These are phyloP conservation scores for Coemansia furcata DNA, from an alignment of 192 early-diverging fungal species.

Conservation along the genomic window DNA sequence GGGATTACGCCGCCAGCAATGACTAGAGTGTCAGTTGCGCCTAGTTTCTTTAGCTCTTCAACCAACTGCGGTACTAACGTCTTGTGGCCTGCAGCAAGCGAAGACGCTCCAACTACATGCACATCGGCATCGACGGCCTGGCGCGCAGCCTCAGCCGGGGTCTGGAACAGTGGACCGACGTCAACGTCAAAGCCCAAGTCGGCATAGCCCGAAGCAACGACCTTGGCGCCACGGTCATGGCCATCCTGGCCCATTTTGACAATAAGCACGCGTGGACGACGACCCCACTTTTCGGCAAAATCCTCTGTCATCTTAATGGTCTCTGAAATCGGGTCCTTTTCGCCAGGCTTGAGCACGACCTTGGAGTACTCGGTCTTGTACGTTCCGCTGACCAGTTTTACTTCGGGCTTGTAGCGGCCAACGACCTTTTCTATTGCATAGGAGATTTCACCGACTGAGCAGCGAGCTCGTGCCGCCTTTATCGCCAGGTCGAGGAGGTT, in stretches of 20 bases:
- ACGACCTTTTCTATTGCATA: constrained; percentile 75
- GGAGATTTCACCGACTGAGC: constrained; percentile 87
- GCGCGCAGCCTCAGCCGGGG: constrained; percentile 83
- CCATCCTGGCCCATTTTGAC: constrained; percentile 95
- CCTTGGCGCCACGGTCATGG: constrained; percentile 92
- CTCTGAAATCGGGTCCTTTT: constrained; percentile 57
- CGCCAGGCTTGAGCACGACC: constrained; percentile 16
- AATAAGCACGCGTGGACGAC: constrained; percentile 84
- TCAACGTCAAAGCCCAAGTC: constrained; percentile 92
- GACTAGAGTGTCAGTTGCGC: constrained; percentile 70
- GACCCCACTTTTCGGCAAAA: constrained; percentile 71
- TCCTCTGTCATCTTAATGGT: constrained; percentile 64
- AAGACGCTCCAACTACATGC: constrained; percentile 83
- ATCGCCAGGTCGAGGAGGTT: constrained; percentile 77
- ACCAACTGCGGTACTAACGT: constrained; percentile 81
- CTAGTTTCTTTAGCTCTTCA: constrained; percentile 71
- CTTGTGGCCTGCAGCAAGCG: constrained; percentile 87
- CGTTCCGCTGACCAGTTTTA: constrained; percentile 80
- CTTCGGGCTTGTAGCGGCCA: constrained; percentile 79
- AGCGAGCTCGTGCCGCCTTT: constrained; percentile 70
- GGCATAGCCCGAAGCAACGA: constrained; percentile 85
- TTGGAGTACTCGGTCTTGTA: constrained; percentile 80
- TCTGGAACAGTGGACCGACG: constrained; percentile 85
- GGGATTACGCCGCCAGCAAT: constrained; percentile 88
- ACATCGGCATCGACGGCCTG: constrained; percentile 90